These are phyloP conservation scores for Suillus placidus DNA, from an alignment of 768 basidiomycete genomes.

Conservation along the genomic window DNA sequence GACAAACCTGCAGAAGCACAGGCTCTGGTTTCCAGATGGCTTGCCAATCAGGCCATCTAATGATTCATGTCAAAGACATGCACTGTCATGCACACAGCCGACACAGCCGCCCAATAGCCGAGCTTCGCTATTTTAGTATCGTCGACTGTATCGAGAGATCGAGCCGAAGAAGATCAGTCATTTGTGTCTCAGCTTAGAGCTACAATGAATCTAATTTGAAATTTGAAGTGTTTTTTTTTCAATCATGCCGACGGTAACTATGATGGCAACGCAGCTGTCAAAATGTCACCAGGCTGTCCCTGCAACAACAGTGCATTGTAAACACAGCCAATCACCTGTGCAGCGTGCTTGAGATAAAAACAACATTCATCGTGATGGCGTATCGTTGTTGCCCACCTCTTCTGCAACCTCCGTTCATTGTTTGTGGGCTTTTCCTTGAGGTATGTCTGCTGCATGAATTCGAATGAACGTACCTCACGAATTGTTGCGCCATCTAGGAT, in stretches of 20 bases:
- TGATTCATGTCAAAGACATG: not conserved
- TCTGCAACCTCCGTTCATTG: not conserved
- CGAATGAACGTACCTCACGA: not conserved
- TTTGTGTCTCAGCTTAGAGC: not conserved
- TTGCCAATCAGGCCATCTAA: slow-evolving; percentile 45
- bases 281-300: not conserved
- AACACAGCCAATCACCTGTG: slow-evolving; percentile 1
- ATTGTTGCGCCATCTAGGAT: slow-evolving; percentile 2
- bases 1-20: slow-evolving; percentile 69
- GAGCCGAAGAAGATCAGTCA: not conserved
- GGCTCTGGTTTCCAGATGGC: slow-evolving; percentile 67
- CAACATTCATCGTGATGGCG: not conserved
- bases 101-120: not conserved
- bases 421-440: not conserved
- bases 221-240: slow-evolving; percentile 5
- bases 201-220: not conserved
- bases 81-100: not conserved
- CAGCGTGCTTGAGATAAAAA: not conserved
- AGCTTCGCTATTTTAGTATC: not conserved
- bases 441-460: not conserved
- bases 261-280: not conserved
- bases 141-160: too few relatives aligned
- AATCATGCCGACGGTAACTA: not conserved
- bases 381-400: not conserved
- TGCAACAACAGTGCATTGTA: not conserved